Base-by-base conservation (phyloP, 371 early-diverging fungal genomes). In the Batrachochytrium dendrobatidis region DNA sequence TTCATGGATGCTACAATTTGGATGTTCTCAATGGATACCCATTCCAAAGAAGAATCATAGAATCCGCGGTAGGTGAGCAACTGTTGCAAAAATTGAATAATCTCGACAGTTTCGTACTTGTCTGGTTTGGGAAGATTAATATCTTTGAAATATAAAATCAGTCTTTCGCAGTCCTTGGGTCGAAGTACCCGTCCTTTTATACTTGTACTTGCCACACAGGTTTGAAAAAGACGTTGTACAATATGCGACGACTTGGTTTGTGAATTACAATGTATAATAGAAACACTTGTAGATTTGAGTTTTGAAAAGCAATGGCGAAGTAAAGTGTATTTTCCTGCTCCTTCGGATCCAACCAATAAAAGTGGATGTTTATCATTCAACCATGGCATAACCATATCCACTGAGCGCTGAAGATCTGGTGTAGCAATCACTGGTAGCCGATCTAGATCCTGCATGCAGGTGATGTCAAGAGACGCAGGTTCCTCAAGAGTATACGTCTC, bases 1-100 rank as follows among this genome's bases (percentile, higher is more conserved):
- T 73, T 77, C 73, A 80, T 70, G 1, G 80, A 74, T 3, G 73
- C 77, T n/a, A 80, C 77, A 32, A 80, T 70, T 45, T 77, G 76
- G 8, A 80, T 63, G 50, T 74, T 70, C 49, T 80, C 77, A 59
- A 80, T 67, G 6, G 69, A 67, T 20, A 79, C 62, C 79, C 79
- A 81, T 46, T 81, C 81, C 0, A 79, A 65, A 35, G 44, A 67
- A 0, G 53, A 20, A 59, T 77, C 74, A 56, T 73, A 79, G 50
- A 74, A 81, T 1, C 81, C 81, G 17, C 68, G 34, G 62, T 79
- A 79, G 2, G 73, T 70, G n/a, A 81, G 54, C 1, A 81, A 59
- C 54, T 81, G 81, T 58, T 77, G 77, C 48, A 81, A 26, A 28
- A 77, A 73, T 34, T 73, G 74, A 22, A 77, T 66, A 7, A 81